Percentiles rank a stretch among this genome's conserved stretches.
These are phyloP conservation scores for Abrus pulchellus DNA, from an alignment of 306 rosid species.

Conservation along the genomic window DNA sequence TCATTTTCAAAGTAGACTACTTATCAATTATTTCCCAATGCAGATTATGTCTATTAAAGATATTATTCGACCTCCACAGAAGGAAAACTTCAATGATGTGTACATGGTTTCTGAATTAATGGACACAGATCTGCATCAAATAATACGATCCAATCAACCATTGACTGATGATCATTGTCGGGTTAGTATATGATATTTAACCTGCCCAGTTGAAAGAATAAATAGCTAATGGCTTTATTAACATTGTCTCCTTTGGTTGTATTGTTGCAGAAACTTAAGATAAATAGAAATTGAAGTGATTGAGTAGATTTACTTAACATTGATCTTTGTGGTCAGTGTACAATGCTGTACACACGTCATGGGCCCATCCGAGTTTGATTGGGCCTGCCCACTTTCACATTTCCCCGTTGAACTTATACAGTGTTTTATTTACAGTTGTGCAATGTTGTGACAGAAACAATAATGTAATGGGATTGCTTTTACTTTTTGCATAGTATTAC, in stretches of 20 bases:
- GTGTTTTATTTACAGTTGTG: constrained; percentile 14
- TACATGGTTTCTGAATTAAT: constrained; percentile 86
- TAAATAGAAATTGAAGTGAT: constrained; percentile 9
- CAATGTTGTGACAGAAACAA: constrained; percentile 1
- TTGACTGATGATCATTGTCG: constrained; percentile 97
- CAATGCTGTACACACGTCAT: background rate
- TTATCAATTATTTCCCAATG: constrained; percentile 44
- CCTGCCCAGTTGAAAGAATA: constrained; percentile 14
- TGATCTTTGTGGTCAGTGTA: background rate
- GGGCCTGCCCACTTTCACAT: background rate
- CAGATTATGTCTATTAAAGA: constrained; percentile 88
- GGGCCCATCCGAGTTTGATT: constrained; percentile 16
- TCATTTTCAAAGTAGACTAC: constrained; percentile 27
- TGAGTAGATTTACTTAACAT: background rate
- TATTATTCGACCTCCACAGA: constrained; percentile 88
- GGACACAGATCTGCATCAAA: constrained; percentile 98
- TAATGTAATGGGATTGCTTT: constrained; percentile 2
- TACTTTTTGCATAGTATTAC: constrained; percentile 8
- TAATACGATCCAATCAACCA: constrained; percentile 84
- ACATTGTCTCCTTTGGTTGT: background rate
- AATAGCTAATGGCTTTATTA: constrained; percentile 10
- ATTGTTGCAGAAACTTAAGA: constrained; percentile 23
- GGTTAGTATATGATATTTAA: constrained; percentile 61
- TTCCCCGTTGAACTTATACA: constrained; percentile 1
- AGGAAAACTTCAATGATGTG: constrained; percentile 91